Evolutionary conservation across 768 basidiomycete species (phyloP), one percentile per base, ranked within the genome.

Genomic region (Paxillus rubicundulus): DNA sequence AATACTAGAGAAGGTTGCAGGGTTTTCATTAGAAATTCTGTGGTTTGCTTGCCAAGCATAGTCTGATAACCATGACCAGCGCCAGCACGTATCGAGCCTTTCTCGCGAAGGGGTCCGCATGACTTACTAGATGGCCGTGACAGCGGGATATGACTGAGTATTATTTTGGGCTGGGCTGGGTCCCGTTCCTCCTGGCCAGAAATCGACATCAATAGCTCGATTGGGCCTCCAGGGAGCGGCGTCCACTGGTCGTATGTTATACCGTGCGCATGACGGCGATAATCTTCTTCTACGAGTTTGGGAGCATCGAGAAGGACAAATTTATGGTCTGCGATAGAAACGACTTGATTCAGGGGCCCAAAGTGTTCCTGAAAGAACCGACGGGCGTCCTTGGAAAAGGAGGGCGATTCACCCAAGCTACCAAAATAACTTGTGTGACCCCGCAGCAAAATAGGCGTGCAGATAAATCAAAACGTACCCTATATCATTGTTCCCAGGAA

Each of bases 131-230:
- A 88, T 1, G 86, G 79, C 33, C 94, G 78, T 7, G 82, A 82
- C 14, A 97, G 75, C 4, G 94, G 94, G 42, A 97, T 92, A 66
- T 98, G 94, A 47, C 81, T 86, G 51, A 98, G 76, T 21, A 98
- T 70, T 45, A 96, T 80, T 16, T 20, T 77, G 65, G 36, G 60
- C 41, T 67, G 63, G 18, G 14, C 16, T 4, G 17, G 13, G 5
- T 57, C 9, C 2, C 56, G 12, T 50, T 54, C 18, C 47, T 73
- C 66, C 43, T 24, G 21, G 21, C 21, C 21, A 39, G 62, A 59
- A 24, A 65, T 65, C 24, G 73, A 73, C 46, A 76, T 77, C 5
- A 89, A 74, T 60, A 87, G 87, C 16, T 82, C 77, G 16, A 88
- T 72, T 8, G 85, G 64, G 3, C 87, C 86, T 13, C 73, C 24